phyloP scores from a whole-genome alignment of 768 basidiomycete genomes.

The Collybia mongolica region DNA sequence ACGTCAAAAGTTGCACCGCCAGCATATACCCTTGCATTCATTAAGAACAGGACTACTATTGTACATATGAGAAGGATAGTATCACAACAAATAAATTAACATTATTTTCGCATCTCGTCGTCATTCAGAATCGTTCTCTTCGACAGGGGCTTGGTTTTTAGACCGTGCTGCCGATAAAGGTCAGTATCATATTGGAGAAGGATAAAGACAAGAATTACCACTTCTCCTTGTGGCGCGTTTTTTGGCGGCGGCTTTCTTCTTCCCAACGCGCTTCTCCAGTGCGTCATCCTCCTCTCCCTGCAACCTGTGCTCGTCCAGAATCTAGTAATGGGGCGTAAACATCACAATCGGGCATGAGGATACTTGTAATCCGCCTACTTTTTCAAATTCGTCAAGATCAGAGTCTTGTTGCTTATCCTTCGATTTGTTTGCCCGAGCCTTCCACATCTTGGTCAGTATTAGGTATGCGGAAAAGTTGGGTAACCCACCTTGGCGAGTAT shows the following conservation, averaged over 20 bases:
- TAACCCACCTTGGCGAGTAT: constrained; percentile 82
- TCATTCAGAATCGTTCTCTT: constrained; percentile 15
- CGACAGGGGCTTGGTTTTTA: constrained; percentile 9
- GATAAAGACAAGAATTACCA: constrained; percentile 16
- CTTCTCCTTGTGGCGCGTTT: constrained; percentile 57
- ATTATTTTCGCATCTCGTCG: background rate
- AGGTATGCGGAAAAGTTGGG: background rate
- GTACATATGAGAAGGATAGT: background rate
- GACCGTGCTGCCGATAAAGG: constrained; percentile 10
- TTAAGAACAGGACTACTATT: too few relatives aligned
- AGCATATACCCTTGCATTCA: too few relatives aligned
- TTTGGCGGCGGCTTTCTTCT: constrained; percentile 79
- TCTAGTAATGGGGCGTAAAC: constrained; percentile 40
- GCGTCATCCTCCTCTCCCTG: constrained; percentile 94
- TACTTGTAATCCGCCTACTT: constrained; percentile 36
- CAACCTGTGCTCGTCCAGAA: constrained; percentile 75
- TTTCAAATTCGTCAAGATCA: constrained; percentile 94
- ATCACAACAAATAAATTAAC: background rate
- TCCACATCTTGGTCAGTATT: background rate
- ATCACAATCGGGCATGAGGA: background rate
- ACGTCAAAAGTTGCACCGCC: constrained; percentile 17
- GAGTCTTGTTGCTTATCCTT: constrained; percentile 84
- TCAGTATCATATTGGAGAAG: background rate
- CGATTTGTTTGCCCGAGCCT: constrained; percentile 90
- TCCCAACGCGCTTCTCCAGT: constrained; percentile 81